Base-by-base conservation (phyloP, 495 filamentous ascomycete genomes). In the Neohortaea acidophila region DNA sequence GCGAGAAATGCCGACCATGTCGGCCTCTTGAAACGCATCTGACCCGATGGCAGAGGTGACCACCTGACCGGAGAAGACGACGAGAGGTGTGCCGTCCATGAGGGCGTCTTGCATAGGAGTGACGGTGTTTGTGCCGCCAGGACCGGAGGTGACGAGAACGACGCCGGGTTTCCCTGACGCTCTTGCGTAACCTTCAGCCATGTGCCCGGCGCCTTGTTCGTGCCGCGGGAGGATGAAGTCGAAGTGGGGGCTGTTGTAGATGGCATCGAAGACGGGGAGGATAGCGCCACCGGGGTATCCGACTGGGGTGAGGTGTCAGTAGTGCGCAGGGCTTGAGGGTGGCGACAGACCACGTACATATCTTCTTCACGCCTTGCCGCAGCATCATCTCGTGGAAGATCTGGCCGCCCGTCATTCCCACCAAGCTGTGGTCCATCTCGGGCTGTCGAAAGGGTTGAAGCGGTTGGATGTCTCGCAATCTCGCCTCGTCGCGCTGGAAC, bases 331-430 rank as follows among this genome's bases (percentile, higher is more conserved):
- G 20, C 21, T 48, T 8, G 15, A 20, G 10, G 7, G 1, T 28
- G 36, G 5, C 17, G 20, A 17, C 9, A 20, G 29, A 26, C 27
- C 7, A 54, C 59, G 31, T 49, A 62, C 59, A 62, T 52, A 94
- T 67, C 59, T 91, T 81, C 65, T 94, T 86, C 21, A 97, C 91
- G 44, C 66, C 73, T 45, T 86, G 84, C 53, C 89, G 67, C 27
- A 85, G 70, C 84, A 97, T 93, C 89, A 97, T 96, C 62, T 97
- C 86, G 53, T 97, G 85, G 66, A 97, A 93, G 45, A 97, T 96
- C 56, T 94, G 77, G 53, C 89, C 89, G 58, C 91, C 91, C 34
- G 70, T 92, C 66, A 84, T 81, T 22, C 91, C 91, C 55, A 96
- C 81, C 64, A 97, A 94, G 32, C 51, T 54, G 45, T 63, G 59